Conservation (phyloP, 441 rosid genomes). For the Euphorbia celastroides region DNA sequence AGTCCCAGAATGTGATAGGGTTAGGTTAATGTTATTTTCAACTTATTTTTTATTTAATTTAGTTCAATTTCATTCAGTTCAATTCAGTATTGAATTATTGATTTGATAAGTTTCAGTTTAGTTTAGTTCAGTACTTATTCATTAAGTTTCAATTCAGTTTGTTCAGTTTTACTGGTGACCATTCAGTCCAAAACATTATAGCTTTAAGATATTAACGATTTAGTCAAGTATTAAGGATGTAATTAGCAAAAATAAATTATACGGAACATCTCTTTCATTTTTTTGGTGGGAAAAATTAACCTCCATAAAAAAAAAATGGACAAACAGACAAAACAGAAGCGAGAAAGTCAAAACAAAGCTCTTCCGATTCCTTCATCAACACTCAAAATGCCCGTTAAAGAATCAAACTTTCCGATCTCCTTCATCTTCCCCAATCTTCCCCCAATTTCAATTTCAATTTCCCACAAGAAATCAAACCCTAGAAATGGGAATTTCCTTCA, state of each 20-base stretch:
- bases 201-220: too few species aligned
- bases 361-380: constrained; percentile 3
- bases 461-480: neutral
- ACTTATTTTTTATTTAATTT: too few species aligned
- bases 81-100: too few species aligned
- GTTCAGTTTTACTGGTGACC: too few species aligned
- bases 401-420: neutral
- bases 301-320: neutral
- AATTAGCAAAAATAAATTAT: neutral
- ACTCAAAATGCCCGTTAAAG: constrained; percentile 3
- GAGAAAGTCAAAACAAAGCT: neutral
- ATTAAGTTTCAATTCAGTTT: too few species aligned
- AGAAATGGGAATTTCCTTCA: constrained; percentile 71
- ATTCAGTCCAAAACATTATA: too few species aligned
- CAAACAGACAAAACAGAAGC: constrained; percentile 12
- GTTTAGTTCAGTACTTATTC: too few species aligned
- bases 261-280: neutral
- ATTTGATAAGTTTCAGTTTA: too few species aligned
- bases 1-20: too few species aligned
- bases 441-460: neutral
- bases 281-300: constrained; percentile 7
- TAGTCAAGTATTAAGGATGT: neutral
- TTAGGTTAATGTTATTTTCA: too few species aligned
- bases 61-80: too few species aligned
- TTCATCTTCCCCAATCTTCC: neutral